phyloP scores from a whole-genome alignment of 306 rosid genomes.

The Prinsepia uniflora region DNA sequence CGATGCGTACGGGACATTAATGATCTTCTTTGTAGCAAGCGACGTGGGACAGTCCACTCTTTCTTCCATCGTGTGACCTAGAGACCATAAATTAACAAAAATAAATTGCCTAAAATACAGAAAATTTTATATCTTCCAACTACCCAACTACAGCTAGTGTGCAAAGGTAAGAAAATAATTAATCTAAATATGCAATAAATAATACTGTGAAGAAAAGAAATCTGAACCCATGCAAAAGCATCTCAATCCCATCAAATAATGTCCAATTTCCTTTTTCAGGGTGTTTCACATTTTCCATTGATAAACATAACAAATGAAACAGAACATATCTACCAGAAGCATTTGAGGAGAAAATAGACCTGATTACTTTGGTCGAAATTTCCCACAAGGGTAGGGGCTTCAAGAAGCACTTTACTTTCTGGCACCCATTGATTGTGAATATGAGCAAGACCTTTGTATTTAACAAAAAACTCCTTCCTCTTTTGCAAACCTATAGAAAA shows the following conservation, averaged over 20 bases:
- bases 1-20: slow-evolving; percentile 28
- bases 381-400: slow-evolving; percentile 47
- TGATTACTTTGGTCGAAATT: slow-evolving; percentile 41
- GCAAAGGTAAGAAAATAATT: background rate
- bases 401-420: slow-evolving; percentile 47
- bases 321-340: background rate
- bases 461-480: slow-evolving; percentile 52
- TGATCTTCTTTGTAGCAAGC: slow-evolving; percentile 52
- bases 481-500: slow-evolving; percentile 33
- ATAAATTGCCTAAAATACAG: background rate
- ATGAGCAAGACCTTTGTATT: slow-evolving; percentile 65
- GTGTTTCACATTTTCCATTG: background rate
- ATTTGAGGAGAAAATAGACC: slow-evolving; percentile 36
- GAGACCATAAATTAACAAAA: slow-evolving; percentile 8
- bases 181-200: background rate
- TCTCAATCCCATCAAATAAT: slow-evolving; percentile 13
- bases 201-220: background rate
- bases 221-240: background rate
- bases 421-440: slow-evolving; percentile 57
- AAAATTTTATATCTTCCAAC: background rate
- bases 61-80: slow-evolving; percentile 43
- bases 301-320: slow-evolving; percentile 4
- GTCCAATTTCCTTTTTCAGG: background rate
- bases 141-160: background rate
- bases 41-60: slow-evolving; percentile 64